Base-by-base conservation (phyloP, 2,329 filamentous ascomycete species). In the Penicillium sp. region DNA sequence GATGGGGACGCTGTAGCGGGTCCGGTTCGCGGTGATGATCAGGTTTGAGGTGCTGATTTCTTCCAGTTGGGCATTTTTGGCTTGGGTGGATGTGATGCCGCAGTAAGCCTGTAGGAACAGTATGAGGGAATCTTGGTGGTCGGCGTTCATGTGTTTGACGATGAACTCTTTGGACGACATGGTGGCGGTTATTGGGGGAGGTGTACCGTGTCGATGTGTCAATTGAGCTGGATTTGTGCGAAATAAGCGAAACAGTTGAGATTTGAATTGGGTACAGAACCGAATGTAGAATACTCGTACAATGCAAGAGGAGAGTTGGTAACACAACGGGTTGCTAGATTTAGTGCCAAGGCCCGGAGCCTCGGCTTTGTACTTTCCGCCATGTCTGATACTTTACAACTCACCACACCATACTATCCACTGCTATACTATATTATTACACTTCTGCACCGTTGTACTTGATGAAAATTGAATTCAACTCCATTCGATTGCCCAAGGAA, bases 141-240 rank as follows among this genome's bases (percentile, higher is more conserved):
- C 88, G 41, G 79, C 78, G 77, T 97, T 96, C 90, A 97, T 94
- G 78, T 97, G 92, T 33, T 80, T 80, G 68, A 93, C 83, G 72
- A 91, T 87, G 56, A 86, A 84, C 55, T 78, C 66, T 68, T 85
- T 85, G 56, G 78, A 74, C 6, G 67, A 61, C 60, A 66, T 68
- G 49, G 45, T 68, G 53, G 41, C 42, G 17, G 46, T 36, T 52
- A 30, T 28, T 55, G 22, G 14, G 10, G 19, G 38, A n/a, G 14
- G 45, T 12, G 22, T 28, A 22, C 16, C 22, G 28, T 2, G 17
- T 30, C 19, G 38, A 46, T 37, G 35, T 5, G 17, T 36, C 22
- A 42, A 43, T 38, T 47, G 22, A 25, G 14, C 4, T 41, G 16
- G 6, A 12, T 22, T 30, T 30, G n/a, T 22, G 12, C 14, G 22